phyloP scores from a whole-genome alignment of 1,284 basidiomycete species.

The Cutaneotrichosporon arboriforme region DNA sequence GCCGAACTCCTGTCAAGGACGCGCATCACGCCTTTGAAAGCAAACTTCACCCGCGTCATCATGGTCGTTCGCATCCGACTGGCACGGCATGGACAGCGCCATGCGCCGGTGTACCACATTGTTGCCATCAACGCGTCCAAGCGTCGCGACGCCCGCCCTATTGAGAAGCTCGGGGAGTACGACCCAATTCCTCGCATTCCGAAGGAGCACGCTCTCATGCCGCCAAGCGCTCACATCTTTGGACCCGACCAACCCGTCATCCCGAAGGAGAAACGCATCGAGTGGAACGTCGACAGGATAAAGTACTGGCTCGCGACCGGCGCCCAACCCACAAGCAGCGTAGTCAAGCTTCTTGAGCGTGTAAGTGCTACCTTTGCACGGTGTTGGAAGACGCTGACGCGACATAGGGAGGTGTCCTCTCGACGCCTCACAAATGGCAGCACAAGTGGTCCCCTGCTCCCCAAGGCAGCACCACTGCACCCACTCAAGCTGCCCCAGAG shows the following conservation, averaged over 20 bases:
- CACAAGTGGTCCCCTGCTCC: slow-evolving; percentile 27
- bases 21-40: too few species aligned
- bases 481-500: too few species aligned
- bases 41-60: not conserved
- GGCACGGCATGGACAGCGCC: slow-evolving; percentile 72
- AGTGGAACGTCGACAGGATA: slow-evolving; percentile 87
- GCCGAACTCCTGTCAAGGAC: too few species aligned
- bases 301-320: slow-evolving; percentile 82
- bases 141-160: slow-evolving; percentile 78
- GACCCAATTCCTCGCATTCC: slow-evolving; percentile 57
- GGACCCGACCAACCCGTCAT: slow-evolving; percentile 18
- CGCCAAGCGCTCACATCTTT: slow-evolving; percentile 42
- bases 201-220: slow-evolving; percentile 16
- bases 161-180: slow-evolving; percentile 84
- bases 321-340: slow-evolving; percentile 73
- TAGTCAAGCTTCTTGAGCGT: slow-evolving; percentile 69
- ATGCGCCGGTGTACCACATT: slow-evolving; percentile 78
- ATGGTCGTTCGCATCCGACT: slow-evolving; percentile 85
- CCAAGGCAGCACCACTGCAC: too few species aligned
- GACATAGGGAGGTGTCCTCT: slow-evolving; percentile 36
- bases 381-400: slow-evolving; percentile 13
- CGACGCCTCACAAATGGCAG: slow-evolving; percentile 41
- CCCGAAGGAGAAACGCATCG: slow-evolving; percentile 62
- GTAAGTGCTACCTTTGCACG: slow-evolving; percentile 54
- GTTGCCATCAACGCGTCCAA: slow-evolving; percentile 71